Conservation (phyloP, 2,329 filamentous ascomycete genomes). For the Claviceps sp. region DNA sequence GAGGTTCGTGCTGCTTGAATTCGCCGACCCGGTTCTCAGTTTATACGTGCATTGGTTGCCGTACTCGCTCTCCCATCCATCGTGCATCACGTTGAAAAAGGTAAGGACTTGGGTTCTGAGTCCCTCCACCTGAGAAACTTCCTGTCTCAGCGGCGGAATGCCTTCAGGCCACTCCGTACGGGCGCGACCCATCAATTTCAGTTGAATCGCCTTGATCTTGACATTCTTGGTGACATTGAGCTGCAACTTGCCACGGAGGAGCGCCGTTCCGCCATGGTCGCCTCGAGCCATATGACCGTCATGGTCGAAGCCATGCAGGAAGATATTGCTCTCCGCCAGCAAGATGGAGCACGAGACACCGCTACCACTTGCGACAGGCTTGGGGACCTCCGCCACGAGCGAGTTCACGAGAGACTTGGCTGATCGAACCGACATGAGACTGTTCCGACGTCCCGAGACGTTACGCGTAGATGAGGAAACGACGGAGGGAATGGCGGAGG, state of each 20-base stretch:
- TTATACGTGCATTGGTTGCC: conserved; percentile 49
- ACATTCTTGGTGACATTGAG: conserved; percentile 75
- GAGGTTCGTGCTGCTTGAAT: conserved; percentile 21
- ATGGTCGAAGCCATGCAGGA: conserved; percentile 67
- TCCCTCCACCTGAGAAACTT: conserved; percentile 71
- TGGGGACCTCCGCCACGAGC: conserved; percentile 42
- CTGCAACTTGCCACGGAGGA: conserved; percentile 73
- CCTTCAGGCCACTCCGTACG: conserved; percentile 95
- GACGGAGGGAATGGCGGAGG: not conserved
- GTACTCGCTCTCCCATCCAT: conserved; percentile 45
- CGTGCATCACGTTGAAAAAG: conserved; percentile 73
- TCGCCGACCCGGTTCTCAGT: conserved; percentile 26
- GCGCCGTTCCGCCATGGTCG: conserved; percentile 57
- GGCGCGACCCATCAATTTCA: conserved; percentile 75
- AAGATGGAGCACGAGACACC: conserved; percentile 62
- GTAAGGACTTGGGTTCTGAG: conserved; percentile 80
- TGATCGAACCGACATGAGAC: conserved; percentile 36
- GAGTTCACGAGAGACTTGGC: conserved; percentile 38
- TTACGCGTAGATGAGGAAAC: conserved; percentile 12
- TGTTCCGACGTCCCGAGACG: conserved; percentile 28
- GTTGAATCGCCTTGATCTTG: conserved; percentile 82
- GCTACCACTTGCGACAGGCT: conserved; percentile 67
- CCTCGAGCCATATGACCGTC: conserved; percentile 40
- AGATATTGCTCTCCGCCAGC: conserved; percentile 68
- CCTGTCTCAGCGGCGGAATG: conserved; percentile 75